These are phyloP conservation scores for Solanum virginianum DNA, from an alignment of 257 asterid genomes.

Conservation along the genomic window DNA sequence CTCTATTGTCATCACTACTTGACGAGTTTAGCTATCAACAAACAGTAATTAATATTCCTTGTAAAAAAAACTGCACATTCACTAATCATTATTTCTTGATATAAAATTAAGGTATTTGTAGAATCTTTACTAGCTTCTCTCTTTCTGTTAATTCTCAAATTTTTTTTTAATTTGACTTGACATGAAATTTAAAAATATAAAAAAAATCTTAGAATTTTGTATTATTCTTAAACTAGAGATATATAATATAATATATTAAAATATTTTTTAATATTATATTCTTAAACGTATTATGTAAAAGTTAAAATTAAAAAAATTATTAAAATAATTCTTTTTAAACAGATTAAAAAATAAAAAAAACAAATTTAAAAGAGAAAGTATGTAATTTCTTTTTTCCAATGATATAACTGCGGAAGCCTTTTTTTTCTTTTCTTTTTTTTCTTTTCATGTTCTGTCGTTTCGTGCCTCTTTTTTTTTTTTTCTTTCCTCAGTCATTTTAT, in stretches of 20 bases:
- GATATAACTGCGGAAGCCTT: slow-evolving; percentile 1
- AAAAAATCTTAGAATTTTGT: background rate
- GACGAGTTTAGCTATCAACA: background rate
- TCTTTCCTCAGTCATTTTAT: background rate
- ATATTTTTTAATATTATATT: background rate
- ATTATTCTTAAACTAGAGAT: background rate
- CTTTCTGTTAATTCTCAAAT: background rate
- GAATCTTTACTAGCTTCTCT: background rate
- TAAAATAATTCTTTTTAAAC: too few relatives aligned
- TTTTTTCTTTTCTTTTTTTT: background rate
- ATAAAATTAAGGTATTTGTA: background rate
- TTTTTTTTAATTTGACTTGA: too few relatives aligned
- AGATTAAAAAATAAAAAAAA: background rate
- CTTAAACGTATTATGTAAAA: background rate
- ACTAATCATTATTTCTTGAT: background rate
- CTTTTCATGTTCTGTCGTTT: background rate
- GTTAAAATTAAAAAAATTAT: too few relatives aligned
- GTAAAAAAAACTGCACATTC: background rate
- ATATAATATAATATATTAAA: background rate
- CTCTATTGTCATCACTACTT: background rate
- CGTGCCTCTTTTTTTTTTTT: background rate
- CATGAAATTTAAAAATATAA: too few relatives aligned
- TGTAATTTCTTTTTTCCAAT: background rate
- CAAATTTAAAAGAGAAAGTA: background rate
- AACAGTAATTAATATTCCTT: background rate